These are phyloP conservation scores for Xerocomellus chrysenteron DNA, from an alignment of 768 basidiomycete species.

Conservation along the genomic window DNA sequence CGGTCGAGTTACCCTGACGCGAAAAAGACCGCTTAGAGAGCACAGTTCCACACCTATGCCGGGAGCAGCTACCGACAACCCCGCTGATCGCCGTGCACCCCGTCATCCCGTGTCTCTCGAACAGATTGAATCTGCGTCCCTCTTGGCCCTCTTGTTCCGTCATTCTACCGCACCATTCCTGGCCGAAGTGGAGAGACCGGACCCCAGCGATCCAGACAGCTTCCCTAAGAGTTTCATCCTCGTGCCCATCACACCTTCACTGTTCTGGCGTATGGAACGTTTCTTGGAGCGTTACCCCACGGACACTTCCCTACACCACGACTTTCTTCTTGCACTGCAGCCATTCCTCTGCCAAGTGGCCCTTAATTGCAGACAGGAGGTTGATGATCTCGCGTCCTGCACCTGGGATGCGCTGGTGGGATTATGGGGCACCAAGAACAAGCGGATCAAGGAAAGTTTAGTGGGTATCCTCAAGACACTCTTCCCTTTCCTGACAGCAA, in stretches of 20 bases:
- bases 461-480: constrained; percentile 70
- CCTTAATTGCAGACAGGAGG: constrained; percentile 63
- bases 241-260: constrained; percentile 34
- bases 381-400: constrained; percentile 57
- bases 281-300: constrained; percentile 66
- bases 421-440: constrained; percentile 81
- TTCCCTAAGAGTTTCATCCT: constrained; percentile 30
- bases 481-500: constrained; percentile 65
- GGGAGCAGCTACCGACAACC: constrained; percentile 15
- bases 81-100: constrained; percentile 22
- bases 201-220: constrained; percentile 27
- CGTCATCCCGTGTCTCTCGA: constrained; percentile 45
- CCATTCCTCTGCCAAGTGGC: constrained; percentile 72
- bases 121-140: constrained; percentile 69
- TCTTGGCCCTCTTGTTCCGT: constrained; percentile 59
- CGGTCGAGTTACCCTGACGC: constrained; percentile 9
- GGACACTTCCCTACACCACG: constrained; percentile 78
- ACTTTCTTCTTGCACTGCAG: constrained; percentile 69
- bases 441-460: constrained; percentile 73
- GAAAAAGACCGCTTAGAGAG: constrained; percentile 28
- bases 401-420: constrained; percentile 65
- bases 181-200: constrained; percentile 32
- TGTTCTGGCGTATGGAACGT: constrained; percentile 58
- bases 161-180: constrained; percentile 61
- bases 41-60: constrained; percentile 23